Base-by-base conservation (phyloP, 148 eudicot genomes). In the Suaeda aralocaspica region DNA sequence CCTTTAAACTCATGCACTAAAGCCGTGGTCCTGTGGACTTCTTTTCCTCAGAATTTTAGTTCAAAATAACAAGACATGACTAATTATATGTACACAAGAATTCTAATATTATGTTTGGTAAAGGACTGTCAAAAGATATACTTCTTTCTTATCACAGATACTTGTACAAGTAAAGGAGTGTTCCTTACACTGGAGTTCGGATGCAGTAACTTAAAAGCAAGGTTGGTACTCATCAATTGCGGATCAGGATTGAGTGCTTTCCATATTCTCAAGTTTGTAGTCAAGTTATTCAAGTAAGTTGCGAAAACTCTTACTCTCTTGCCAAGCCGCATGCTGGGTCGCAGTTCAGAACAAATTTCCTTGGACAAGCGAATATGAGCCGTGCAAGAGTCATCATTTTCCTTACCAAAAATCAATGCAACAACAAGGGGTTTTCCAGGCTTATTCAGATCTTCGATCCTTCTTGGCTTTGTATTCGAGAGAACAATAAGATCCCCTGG, bases 401-500 rank as follows among this genome's bases (percentile, higher is more conserved):
- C 71, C 14, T 22, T 39, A 8, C 67, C 9, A 19, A 78, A 24
- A 45, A 86, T 81, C 9, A 74, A 53, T 51, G 81, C 86, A 34
- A 84, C 31, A 11, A 76, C 36, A 53, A 72, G 74, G 7, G 71
- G 67, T 5, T 60, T 45, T 49, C 55, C 55, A n/a, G 82, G 79
- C 41, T 67, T 64, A 42, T 61, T 60, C 59, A 86, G 65, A 68
- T 86, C 88, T 12, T 76, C 78, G n/a, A 69, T 69, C 11, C 76
- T 70, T 50, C 68, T 78, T 2, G 86, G 89, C 71, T 64, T 82
- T 1, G 46, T 65, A 41, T 78, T 82, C 2, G 84, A 75, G 16
- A 86, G 42, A 16, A 76, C 85, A 70, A 86, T 57, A 13, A 86
- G 46, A 66, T 86, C 89, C 65, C 89, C 86, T n/a, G 15, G 41